Evolutionary conservation across 2,329 filamentous ascomycete genomes (phyloP).

Genomic region (Xylaria multiplex): DNA sequence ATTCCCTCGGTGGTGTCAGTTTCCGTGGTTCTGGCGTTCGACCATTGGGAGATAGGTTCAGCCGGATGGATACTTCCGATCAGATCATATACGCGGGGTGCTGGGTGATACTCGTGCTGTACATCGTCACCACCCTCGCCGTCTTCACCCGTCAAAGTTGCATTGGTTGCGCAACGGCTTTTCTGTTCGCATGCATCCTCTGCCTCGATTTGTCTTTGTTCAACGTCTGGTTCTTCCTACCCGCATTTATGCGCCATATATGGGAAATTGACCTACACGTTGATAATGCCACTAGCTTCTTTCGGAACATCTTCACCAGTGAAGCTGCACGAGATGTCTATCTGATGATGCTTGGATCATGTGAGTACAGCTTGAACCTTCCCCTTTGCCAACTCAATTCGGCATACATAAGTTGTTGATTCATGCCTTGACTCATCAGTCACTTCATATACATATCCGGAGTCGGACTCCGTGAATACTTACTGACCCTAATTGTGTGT

Average conservation of each 20-base stretch:
- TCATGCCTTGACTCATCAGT: too few relatives aligned
- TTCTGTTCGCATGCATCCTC: conserved; percentile 41
- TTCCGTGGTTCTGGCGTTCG: neutral
- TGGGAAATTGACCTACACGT: conserved; percentile 24
- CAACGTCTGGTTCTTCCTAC: conserved; percentile 43
- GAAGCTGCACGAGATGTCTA: conserved; percentile 34
- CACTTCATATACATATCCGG: neutral
- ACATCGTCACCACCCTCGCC: conserved; percentile 36
- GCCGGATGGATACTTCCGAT: conserved; percentile 35
- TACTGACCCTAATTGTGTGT: conserved; percentile 1
- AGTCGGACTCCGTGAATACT: neutral
- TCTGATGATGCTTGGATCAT: conserved; percentile 40
- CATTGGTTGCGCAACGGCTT: conserved; percentile 35
- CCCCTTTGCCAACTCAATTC: too few relatives aligned
- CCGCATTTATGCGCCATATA: conserved; percentile 36
- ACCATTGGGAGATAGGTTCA: neutral
- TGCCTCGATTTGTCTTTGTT: conserved; percentile 40
- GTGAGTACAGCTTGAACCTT: conserved; percentile 17
- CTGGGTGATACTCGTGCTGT: conserved; percentile 39
- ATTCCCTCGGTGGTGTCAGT: neutral
- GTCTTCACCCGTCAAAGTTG: conserved; percentile 37
- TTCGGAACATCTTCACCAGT: conserved; percentile 30
- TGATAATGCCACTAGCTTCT: neutral
- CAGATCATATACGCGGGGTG: conserved; percentile 40
- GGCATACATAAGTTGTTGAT: neutral